These are phyloP conservation scores for Haberlea rhodopensis DNA, from an alignment of 257 asterid genomes.

Conservation along the genomic window DNA sequence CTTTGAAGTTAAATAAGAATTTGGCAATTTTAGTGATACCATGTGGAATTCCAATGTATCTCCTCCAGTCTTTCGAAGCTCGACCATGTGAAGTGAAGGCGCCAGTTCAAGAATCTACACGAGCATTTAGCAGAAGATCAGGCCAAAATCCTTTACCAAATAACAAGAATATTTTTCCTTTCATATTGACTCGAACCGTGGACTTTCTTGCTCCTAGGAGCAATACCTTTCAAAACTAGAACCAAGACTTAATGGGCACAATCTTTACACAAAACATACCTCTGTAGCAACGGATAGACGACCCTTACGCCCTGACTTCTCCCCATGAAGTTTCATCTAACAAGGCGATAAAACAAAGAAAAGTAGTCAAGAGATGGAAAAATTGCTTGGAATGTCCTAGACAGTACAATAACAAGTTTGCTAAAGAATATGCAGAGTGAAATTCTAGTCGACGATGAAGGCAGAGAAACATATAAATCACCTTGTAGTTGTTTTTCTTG, in stretches of 20 bases:
- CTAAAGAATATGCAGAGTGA: not conserved
- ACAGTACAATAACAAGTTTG: not conserved
- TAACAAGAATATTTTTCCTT: not conserved
- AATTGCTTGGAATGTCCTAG: not conserved
- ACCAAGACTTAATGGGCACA: not conserved
- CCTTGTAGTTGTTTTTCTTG: slow-evolving; percentile 72
- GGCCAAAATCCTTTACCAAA: not conserved
- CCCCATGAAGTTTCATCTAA: slow-evolving; percentile 92
- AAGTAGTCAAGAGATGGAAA: slow-evolving; percentile 3
- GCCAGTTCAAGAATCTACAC: slow-evolving; percentile 86
- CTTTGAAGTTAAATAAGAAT: not conserved
- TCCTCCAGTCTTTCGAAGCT: slow-evolving; percentile 92
- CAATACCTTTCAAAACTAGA: not conserved
- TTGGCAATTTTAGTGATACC: slow-evolving; percentile 33
- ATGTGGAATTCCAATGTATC: slow-evolving; percentile 92
- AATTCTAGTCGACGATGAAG: not conserved
- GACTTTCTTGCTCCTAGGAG: no score
- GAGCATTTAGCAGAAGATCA: slow-evolving; percentile 12
- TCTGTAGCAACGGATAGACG: slow-evolving; percentile 84
- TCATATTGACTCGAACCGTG: not conserved
- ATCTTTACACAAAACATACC: slow-evolving; percentile 40
- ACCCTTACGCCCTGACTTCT: slow-evolving; percentile 93
- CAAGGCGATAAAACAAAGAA: slow-evolving; percentile 15
- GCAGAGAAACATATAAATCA: slow-evolving; percentile 8
- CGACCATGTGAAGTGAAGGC: slow-evolving; percentile 86